Percentiles rank a stretch among this genome's conserved stretches.
Evolutionary conservation across 2,329 filamentous ascomycete genomes (phyloP).

Genomic region (Hymenoscyphus salicellus): DNA sequence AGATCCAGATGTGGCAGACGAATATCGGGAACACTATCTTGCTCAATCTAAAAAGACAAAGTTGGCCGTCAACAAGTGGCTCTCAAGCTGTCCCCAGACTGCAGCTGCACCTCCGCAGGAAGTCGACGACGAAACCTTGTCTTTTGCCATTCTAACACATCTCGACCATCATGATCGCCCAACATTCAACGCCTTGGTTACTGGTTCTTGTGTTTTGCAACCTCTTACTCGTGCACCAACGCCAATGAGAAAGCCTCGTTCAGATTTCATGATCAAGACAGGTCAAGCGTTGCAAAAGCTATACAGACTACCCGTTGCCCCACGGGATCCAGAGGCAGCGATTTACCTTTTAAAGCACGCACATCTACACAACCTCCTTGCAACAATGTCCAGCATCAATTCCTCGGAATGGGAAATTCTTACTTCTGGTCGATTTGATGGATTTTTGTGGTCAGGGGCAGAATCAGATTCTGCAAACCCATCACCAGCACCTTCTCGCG

Average conservation of each 20-base stretch:
- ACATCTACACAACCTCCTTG: conserved; percentile 77
- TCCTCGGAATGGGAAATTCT: conserved; percentile 96
- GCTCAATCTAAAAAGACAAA: conserved; percentile 90
- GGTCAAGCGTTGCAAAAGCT: conserved; percentile 78
- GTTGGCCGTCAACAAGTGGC: conserved; percentile 86
- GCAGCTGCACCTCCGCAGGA: conserved; percentile 76
- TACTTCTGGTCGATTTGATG: conserved; percentile 89
- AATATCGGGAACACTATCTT: conserved; percentile 88
- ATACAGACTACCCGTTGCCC: conserved; percentile 69
- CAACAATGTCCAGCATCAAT: conserved; percentile 83
- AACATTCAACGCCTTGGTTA: conserved; percentile 77
- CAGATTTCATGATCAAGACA: conserved; percentile 71
- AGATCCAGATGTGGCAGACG: conserved; percentile 89
- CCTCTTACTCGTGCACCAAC: conserved; percentile 64
- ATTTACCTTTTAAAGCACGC: conserved; percentile 84
- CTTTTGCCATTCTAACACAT: conserved; percentile 90
- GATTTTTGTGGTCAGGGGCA: conserved; percentile 94
- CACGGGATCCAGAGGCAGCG: conserved; percentile 81
- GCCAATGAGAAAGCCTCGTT: conserved; percentile 61
- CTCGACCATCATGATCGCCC: conserved; percentile 72
- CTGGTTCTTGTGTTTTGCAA: conserved; percentile 53
- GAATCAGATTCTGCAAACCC: conserved; percentile 37
- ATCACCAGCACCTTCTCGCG: conserved; percentile 46
- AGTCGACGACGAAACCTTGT: conserved; percentile 88
- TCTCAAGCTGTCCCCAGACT: conserved; percentile 70